Evolutionary conservation across 257 asterid species (phyloP).

Genomic region (Ophiorrhiza pumila): DNA sequence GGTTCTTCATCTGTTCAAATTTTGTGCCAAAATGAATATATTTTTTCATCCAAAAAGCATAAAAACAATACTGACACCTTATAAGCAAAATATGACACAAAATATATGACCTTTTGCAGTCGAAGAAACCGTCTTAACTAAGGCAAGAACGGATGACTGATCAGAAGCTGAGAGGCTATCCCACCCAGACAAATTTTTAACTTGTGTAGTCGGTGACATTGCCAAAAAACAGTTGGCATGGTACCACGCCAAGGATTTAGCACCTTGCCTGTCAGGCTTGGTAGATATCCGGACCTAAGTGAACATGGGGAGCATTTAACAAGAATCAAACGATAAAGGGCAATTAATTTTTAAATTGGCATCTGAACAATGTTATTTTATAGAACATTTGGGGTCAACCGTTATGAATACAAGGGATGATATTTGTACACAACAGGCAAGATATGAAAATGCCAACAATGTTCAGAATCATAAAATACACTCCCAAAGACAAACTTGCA

Average conservation of each 20-base stretch:
- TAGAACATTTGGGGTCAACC: no score
- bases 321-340: constrained; percentile 3
- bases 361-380: background rate
- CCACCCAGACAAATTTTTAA: constrained; percentile 72
- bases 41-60: constrained; percentile 8
- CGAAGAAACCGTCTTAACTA: constrained; percentile 45
- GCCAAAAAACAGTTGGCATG: constrained; percentile 91
- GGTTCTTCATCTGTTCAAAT: constrained; percentile 34
- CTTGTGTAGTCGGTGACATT: constrained; percentile 37
- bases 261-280: constrained; percentile 77
- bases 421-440: background rate
- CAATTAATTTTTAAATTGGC: background rate
- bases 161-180: constrained; percentile 59
- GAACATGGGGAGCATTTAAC: constrained; percentile 18
- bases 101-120: constrained; percentile 40
- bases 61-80: constrained; percentile 12
- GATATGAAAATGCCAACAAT: background rate
- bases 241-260: constrained; percentile 73
- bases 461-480: background rate
- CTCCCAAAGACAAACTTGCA: background rate
- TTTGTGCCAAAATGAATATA: constrained; percentile 36
- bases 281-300: constrained; percentile 77
- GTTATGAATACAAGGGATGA: no score
- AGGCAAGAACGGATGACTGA: constrained; percentile 51
- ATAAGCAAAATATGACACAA: constrained; percentile 11